phyloP scores from a whole-genome alignment of 2,329 filamentous ascomycete genomes.

The Aspergillus tubingensis region DNA sequence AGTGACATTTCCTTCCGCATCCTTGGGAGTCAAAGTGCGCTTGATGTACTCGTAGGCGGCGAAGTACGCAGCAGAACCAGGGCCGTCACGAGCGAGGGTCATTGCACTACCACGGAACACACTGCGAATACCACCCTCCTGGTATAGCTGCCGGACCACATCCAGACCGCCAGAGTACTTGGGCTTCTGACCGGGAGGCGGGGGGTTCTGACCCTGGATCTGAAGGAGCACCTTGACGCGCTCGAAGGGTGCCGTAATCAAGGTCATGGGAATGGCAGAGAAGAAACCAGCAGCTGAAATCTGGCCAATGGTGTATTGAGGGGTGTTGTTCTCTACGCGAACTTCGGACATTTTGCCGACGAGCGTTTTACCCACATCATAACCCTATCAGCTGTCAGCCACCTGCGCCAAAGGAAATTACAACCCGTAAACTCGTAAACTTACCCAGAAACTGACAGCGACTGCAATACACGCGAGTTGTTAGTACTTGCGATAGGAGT shows the following conservation, averaged over 20 bases:
- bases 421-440: slow-evolving; percentile 15
- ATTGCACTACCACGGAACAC: slow-evolving; percentile 91
- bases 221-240: slow-evolving; percentile 98
- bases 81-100: slow-evolving; percentile 90
- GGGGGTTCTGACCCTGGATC: slow-evolving; percentile 87
- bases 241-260: slow-evolving; percentile 98
- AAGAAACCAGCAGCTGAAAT: slow-evolving; percentile 94
- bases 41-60: slow-evolving; percentile 97
- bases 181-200: slow-evolving; percentile 86
- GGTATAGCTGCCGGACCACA: slow-evolving; percentile 91
- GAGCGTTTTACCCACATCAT: slow-evolving; percentile 90
- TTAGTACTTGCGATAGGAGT: slow-evolving; percentile 2
- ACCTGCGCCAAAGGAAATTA: background rate
- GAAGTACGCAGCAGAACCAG: slow-evolving; percentile 93
- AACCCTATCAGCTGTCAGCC: slow-evolving; percentile 68
- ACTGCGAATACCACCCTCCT: slow-evolving; percentile 82
- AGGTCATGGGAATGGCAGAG: slow-evolving; percentile 94
- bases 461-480: slow-evolving; percentile 44
- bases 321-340: slow-evolving; percentile 59
- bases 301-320: slow-evolving; percentile 78
- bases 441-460: slow-evolving; percentile 67
- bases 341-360: slow-evolving; percentile 69
- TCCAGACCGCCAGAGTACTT: slow-evolving; percentile 85
- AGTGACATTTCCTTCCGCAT: slow-evolving; percentile 70
- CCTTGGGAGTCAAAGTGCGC: slow-evolving; percentile 78